A percentile compares a stretch with the other conserved stretches of the same genome.
These are phyloP conservation scores for Botrytis fabae DNA, from an alignment of 2,329 filamentous ascomycete species.

Conservation along the genomic window DNA sequence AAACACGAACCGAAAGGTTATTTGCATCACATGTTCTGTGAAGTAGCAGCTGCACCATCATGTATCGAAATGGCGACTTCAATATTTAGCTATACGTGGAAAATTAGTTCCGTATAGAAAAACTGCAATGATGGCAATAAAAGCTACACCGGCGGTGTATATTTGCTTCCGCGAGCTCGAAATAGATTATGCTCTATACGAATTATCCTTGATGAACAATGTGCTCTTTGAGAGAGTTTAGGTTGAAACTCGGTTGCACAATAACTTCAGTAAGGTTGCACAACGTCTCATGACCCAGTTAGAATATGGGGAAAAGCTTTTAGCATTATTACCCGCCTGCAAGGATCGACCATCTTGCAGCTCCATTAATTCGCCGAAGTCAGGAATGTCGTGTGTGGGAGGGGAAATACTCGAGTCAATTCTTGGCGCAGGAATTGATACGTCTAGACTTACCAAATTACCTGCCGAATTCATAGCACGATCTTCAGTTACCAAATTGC, in stretches of 20 bases:
- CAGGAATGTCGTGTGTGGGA: neutral
- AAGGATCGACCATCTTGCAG: neutral
- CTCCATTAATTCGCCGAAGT: neutral
- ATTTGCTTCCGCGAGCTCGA: neutral
- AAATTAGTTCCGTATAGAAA: neutral
- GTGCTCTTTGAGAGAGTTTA: neutral
- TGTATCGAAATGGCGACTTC: neutral
- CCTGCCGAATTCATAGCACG: neutral
- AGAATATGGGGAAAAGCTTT: neutral
- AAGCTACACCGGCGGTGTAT: neutral
- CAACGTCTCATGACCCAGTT: neutral
- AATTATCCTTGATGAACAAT: neutral
- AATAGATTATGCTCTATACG: neutral
- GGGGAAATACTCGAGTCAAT: neutral
- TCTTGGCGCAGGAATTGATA: neutral
- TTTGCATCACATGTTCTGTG: neutral
- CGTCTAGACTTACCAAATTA: neutral
- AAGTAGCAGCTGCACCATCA: neutral
- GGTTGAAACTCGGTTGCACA: neutral
- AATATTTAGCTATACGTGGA: neutral
- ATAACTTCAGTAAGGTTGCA: neutral
- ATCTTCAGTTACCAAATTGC: neutral
- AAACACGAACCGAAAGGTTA: neutral
- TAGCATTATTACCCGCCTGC: constrained; percentile 1
- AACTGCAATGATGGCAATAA: neutral